These are phyloP conservation scores for Metschnikowia similis DNA, from an alignment of 805 yeast genomes.

Conservation along the genomic window DNA sequence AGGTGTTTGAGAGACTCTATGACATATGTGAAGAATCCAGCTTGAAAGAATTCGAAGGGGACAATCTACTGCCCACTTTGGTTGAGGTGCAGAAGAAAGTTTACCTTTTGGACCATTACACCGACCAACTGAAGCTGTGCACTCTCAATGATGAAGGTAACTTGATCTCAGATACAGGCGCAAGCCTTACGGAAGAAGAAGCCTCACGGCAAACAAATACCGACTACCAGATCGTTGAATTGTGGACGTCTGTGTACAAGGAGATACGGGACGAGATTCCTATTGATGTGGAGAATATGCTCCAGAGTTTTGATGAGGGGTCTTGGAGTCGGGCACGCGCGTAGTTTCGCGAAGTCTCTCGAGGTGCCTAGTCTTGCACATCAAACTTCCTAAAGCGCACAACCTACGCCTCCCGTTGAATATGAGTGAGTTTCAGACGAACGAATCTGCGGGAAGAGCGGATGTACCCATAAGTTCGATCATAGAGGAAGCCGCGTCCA, in stretches of 20 bases:
- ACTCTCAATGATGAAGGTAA: background rate
- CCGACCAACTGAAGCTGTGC: background rate
- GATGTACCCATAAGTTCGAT: background rate
- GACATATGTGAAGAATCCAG: conserved; percentile 1
- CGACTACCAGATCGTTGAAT: background rate
- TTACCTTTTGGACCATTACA: background rate
- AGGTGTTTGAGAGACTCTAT: conserved; percentile 3
- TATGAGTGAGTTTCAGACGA: background rate
- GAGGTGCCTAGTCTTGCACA: background rate
- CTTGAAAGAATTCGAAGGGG: background rate
- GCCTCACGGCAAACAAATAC: background rate
- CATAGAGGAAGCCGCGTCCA: background rate
- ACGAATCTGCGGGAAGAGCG: background rate
- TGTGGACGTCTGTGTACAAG: conserved; percentile 7
- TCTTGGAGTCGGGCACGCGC: background rate
- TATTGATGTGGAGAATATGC: background rate
- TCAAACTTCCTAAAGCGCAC: background rate
- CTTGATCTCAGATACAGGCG: background rate
- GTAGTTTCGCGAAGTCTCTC: conserved; percentile 5
- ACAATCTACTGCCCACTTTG: conserved; percentile 4
- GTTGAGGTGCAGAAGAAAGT: conserved; percentile 2
- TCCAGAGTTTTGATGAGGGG: background rate
- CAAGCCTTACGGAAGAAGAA: background rate
- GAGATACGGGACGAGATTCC: conserved; percentile 7
- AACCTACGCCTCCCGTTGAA: background rate